Evolutionary conservation across 768 basidiomycete genomes (phyloP).

Genomic region (Amyloporia xantha): DNA sequence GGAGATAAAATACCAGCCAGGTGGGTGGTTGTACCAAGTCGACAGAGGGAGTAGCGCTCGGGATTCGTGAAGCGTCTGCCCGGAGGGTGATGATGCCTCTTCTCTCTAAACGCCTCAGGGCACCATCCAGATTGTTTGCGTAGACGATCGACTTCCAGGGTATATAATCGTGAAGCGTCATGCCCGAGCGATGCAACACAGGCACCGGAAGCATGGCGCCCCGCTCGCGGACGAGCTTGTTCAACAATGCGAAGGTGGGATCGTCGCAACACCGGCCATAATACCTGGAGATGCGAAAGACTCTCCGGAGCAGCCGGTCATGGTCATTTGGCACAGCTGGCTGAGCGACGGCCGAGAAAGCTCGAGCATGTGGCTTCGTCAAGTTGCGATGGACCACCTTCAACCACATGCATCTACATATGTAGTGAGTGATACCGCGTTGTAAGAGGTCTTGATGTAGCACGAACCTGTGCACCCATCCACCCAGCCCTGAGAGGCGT

Average conservation of each 20-base stretch:
- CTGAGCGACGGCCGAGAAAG: too few species aligned
- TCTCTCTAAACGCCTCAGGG: not conserved
- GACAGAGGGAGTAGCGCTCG: not conserved
- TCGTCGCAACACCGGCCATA: slow-evolving; percentile 2
- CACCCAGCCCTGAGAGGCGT: not conserved
- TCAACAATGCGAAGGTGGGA: not conserved
- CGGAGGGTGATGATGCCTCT: not conserved
- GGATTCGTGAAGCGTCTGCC: not conserved
- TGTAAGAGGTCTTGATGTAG: too few species aligned
- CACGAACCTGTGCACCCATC: too few species aligned
- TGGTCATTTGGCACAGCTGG: too few species aligned
- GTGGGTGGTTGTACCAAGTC: slow-evolving; percentile 27
- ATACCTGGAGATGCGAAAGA: not conserved
- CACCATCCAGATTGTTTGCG: slow-evolving; percentile 2
- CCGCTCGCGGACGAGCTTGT: not conserved
- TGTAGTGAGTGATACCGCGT: too few species aligned
- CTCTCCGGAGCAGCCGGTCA: not conserved
- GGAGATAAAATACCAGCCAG: slow-evolving; percentile 51
- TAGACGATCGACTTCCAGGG: slow-evolving; percentile 7
- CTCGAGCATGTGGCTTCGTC: not conserved
- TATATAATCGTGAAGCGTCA: slow-evolving; percentile 1
- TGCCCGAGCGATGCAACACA: not conserved
- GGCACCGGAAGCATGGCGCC: not conserved
- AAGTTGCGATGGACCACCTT: slow-evolving; percentile 3
- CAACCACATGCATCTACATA: slow-evolving; percentile 15